phyloP scores from a whole-genome alignment of 371 early-diverging fungal species.

The Dichotomocladium elegans region DNA sequence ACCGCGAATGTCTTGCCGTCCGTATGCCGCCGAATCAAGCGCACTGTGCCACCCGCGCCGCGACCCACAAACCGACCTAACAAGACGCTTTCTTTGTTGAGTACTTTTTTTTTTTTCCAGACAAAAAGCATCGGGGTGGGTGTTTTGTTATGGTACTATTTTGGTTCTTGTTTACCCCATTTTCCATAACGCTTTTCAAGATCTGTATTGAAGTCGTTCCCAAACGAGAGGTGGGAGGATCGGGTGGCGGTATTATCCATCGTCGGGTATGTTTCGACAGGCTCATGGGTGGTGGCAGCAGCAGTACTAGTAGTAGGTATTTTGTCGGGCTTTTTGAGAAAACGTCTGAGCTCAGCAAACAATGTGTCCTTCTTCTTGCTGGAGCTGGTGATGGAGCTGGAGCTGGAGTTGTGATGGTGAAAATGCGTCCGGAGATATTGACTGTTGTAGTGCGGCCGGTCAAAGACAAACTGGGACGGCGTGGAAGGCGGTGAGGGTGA shows the following conservation, averaged over 20 bases:
- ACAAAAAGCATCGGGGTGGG: no score
- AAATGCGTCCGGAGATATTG: constrained; percentile 26
- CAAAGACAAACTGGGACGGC: constrained; percentile 26
- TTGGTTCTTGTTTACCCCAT: no score
- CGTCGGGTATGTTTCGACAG: neutral
- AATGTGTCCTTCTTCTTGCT: constrained; percentile 24
- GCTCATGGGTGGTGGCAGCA: neutral
- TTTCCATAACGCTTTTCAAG: constrained; percentile 22
- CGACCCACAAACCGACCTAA: constrained; percentile 43
- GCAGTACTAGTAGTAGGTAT: neutral
- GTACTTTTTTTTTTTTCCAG: neutral
- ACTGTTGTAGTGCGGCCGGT: constrained; percentile 21
- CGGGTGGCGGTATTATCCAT: neutral
- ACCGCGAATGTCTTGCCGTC: constrained; percentile 66
- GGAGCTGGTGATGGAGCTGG: neutral
- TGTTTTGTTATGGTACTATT: no score
- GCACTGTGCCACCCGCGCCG: constrained; percentile 67
- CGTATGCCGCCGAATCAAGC: constrained; percentile 41
- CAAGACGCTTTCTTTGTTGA: no score
- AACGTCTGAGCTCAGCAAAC: constrained; percentile 36
- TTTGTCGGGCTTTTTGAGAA: constrained; percentile 15
- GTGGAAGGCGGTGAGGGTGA: constrained; percentile 8
- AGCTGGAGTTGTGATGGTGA: constrained; percentile 12
- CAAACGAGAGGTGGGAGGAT: constrained; percentile 15
- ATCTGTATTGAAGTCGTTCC: constrained; percentile 23